Evolutionary conservation across 345 rosid genomes (phyloP), one percentile per base, ranked within the genome.

Genomic region (Populus nigra): DNA sequence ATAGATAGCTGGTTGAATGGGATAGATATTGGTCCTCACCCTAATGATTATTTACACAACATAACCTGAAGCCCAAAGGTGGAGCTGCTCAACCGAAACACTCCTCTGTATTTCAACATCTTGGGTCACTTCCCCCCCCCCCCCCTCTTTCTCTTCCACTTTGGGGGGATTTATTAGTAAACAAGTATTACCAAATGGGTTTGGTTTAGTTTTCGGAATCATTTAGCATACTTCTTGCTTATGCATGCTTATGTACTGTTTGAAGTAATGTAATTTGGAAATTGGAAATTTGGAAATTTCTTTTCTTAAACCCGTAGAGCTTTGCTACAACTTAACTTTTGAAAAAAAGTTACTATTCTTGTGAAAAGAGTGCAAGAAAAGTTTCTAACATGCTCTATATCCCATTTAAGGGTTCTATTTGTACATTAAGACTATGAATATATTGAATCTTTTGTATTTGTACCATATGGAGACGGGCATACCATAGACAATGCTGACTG

Each of bases 1-100:
- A 96, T 93, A 43, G 94, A 96, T 93, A 43, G 94, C 95, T 33
- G 35, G 35, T 33, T 33, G 35, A 33, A 33, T 92, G 98, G 99
- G 92, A 31, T 93, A 33, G 96, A 96, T 73, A 96, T 92, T 82
- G 98, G 96, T 87, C 98, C 96, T 80, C 94, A 96, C 20, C 97
- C 98, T 3, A 84, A 89, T 78, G 92, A 92, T 80, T 91, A 31
- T 31, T 88, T 78, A 88, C 92, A 89, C 89, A 91, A 78, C 84
- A 79, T 5, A 89, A 83, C 43, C 11, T 33, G 92, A 73, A 62
- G 75, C 17, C 2, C 36, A 81, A 57, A 82, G 91, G 84, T 25
- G 78, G 68, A 49, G 72, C 69, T 49, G 65, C 76, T 73, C 80
- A 85, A 72, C 89, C 78, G 76, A 87, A 86, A 57, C 92, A 89